Evolutionary conservation across 2,329 filamentous ascomycete species (phyloP).

Genomic region (Cladosporium sp.): DNA sequence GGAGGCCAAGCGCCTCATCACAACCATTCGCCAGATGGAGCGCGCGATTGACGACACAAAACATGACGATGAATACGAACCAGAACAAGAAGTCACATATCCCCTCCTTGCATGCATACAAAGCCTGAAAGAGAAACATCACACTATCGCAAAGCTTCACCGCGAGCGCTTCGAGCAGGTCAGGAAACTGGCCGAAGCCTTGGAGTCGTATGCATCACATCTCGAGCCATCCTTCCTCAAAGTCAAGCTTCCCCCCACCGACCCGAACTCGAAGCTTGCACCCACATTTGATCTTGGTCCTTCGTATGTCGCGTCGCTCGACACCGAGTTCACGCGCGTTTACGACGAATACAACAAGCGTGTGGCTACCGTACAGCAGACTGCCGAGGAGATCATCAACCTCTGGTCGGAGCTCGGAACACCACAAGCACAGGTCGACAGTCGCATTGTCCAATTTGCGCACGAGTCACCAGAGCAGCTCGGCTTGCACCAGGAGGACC

Average conservation of each 20-base stretch:
- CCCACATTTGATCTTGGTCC: slow-evolving; percentile 89
- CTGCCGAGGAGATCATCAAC: slow-evolving; percentile 82
- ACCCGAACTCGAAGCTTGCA: slow-evolving; percentile 69
- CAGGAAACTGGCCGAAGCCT: slow-evolving; percentile 87
- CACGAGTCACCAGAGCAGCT: slow-evolving; percentile 90
- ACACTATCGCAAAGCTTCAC: slow-evolving; percentile 73
- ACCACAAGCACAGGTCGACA: slow-evolving; percentile 88
- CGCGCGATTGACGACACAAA: slow-evolving; percentile 75
- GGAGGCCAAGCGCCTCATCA: slow-evolving; percentile 80
- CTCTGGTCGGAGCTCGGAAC: slow-evolving; percentile 95
- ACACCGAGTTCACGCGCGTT: slow-evolving; percentile 86
- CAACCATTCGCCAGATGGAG: slow-evolving; percentile 89
- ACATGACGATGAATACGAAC: slow-evolving; percentile 58
- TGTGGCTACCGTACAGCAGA: slow-evolving; percentile 66
- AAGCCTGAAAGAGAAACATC: slow-evolving; percentile 79
- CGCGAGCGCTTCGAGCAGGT: slow-evolving; percentile 93
- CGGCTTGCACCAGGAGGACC: slow-evolving; percentile 82
- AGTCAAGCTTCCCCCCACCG: slow-evolving; percentile 78
- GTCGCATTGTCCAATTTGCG: slow-evolving; percentile 80
- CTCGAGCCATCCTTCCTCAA: slow-evolving; percentile 85
- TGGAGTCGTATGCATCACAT: slow-evolving; percentile 94
- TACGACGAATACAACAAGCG: slow-evolving; percentile 95
- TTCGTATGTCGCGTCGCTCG: slow-evolving; percentile 78
- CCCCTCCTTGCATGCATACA: slow-evolving; percentile 78
- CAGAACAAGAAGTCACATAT: slow-evolving; percentile 71